phyloP scores from a whole-genome alignment of 495 filamentous ascomycete species.

The Aspergillus ostianus region DNA sequence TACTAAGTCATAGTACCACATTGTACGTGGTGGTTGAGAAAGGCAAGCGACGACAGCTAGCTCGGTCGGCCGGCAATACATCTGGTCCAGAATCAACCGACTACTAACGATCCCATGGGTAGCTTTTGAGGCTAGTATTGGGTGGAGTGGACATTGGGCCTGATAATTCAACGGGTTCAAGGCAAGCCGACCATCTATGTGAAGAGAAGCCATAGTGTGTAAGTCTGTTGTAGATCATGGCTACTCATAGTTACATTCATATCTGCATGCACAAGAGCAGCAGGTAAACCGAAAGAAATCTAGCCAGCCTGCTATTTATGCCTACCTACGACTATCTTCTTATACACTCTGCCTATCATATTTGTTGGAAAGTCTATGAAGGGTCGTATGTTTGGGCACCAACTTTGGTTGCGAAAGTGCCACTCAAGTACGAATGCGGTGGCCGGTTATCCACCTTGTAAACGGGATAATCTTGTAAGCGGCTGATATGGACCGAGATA shows the following conservation, averaged over 20 bases:
- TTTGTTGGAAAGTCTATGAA: not conserved
- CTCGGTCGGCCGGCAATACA: not conserved
- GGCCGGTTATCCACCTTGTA: no score
- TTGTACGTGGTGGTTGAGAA: not conserved
- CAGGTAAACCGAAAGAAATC: not conserved
- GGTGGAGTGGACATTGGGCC: not conserved
- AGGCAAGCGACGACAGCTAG: not conserved
- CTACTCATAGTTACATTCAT: not conserved
- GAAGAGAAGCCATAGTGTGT: no score
- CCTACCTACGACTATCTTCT: not conserved
- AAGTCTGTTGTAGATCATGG: not conserved
- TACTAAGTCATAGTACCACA: not conserved
- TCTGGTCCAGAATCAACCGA: not conserved
- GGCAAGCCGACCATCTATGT: no score
- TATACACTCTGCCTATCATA: not conserved
- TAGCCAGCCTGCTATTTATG: not conserved
- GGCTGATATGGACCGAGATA: no score
- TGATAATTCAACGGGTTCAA: not conserved
- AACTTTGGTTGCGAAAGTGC: no score
- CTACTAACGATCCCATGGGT: not conserved
- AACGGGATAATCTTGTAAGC: no score
- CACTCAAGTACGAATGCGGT: no score
- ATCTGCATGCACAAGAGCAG: not conserved
- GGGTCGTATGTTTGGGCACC: no score
- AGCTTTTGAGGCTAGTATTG: no score